Conservation (phyloP, 106 monocot species). For the Vanilla planifolia region DNA sequence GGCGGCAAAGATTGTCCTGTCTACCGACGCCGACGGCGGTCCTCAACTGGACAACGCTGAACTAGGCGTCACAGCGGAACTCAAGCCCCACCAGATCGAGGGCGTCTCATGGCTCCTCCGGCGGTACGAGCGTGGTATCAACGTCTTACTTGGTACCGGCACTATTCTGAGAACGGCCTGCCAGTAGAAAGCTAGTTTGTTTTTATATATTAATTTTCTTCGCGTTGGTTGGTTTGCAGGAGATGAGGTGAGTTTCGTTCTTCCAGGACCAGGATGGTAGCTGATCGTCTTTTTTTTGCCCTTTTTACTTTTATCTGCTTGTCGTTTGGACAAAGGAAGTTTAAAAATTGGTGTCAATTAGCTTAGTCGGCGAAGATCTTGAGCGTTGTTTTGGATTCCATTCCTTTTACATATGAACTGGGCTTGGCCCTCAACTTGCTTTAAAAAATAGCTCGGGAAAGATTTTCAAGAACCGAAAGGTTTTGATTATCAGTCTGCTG, state of each 20-base stretch:
- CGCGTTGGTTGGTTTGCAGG: slow-evolving; percentile 54
- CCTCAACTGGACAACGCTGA: slow-evolving; percentile 24
- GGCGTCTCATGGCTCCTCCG: slow-evolving; percentile 87
- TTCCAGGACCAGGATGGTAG: neutral
- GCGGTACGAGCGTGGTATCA: slow-evolving; percentile 82
- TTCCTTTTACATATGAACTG: too few relatives aligned
- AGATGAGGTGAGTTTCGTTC: slow-evolving; percentile 56
- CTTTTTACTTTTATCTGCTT: neutral
- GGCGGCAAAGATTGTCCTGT: slow-evolving; percentile 65
- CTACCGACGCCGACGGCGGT: slow-evolving; percentile 23
- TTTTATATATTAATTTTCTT: too few relatives aligned
- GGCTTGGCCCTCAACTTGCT: too few relatives aligned
- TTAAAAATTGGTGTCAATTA: too few relatives aligned
- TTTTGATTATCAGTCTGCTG: too few relatives aligned
- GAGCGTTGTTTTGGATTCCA: too few relatives aligned
- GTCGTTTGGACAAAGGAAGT: slow-evolving; percentile 3
- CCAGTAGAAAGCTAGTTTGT: too few relatives aligned
- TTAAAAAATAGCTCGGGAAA: too few relatives aligned
- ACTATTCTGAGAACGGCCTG: too few relatives aligned
- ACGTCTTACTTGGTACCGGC: slow-evolving; percentile 70
- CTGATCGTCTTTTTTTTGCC: neutral
- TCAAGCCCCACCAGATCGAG: slow-evolving; percentile 87
- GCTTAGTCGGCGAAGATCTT: too few relatives aligned
- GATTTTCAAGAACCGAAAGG: too few relatives aligned
- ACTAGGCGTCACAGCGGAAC: slow-evolving; percentile 51